Evolutionary conservation across 257 asterid species (phyloP).

Genomic region (Anisodus acutangulus): DNA sequence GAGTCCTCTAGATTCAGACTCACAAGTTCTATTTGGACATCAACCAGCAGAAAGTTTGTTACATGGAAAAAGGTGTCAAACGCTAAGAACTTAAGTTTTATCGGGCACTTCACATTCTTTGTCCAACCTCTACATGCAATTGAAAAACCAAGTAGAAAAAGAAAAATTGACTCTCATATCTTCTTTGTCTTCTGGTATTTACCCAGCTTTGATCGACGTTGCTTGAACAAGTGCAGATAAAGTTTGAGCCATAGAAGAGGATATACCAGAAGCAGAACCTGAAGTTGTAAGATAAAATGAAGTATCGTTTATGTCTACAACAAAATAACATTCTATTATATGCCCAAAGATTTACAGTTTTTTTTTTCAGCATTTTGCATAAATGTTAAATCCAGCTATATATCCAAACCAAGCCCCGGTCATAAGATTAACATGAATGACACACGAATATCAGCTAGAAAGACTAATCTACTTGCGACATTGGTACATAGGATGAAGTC

Average conservation of each 20-base stretch:
- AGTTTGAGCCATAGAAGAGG: conserved; percentile 92
- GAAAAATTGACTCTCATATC: not conserved
- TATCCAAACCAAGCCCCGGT: not conserved
- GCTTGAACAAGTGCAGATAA: conserved; percentile 87
- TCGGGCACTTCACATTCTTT: not conserved
- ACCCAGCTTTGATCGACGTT: conserved; percentile 76
- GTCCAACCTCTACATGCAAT: not conserved
- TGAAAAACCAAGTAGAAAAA: not conserved
- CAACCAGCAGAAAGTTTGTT: too few species aligned
- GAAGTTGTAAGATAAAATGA: conserved; percentile 30
- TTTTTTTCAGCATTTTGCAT: not conserved
- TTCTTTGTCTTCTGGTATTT: conserved; percentile 65
- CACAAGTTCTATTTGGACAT: too few species aligned
- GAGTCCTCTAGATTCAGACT: too few species aligned
- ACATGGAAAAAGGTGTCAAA: not conserved
- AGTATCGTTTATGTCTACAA: not conserved
- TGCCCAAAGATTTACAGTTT: not conserved
- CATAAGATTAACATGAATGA: conserved; percentile 1
- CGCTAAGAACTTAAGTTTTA: not conserved
- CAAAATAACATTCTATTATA: not conserved
- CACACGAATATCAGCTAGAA: not conserved
- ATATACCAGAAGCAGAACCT: conserved; percentile 74
- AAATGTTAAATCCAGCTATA: not conserved
- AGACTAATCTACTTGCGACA: not conserved
- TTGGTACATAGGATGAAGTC: not conserved